These are phyloP conservation scores for Chenopodium berlandieri DNA, from an alignment of 148 eudicot genomes.

Conservation along the genomic window DNA sequence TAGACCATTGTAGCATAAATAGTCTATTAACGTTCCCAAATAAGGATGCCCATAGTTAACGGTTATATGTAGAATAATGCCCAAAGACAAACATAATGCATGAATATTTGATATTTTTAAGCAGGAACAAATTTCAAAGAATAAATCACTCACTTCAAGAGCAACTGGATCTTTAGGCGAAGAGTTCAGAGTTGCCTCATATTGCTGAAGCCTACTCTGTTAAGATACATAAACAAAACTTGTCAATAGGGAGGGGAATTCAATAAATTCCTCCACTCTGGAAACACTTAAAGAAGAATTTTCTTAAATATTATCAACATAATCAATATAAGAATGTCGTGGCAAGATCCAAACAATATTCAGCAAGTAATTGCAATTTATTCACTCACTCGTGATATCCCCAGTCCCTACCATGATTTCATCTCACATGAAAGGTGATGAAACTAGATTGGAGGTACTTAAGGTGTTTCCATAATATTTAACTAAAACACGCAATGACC, in stretches of 20 bases:
- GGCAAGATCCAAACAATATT: neutral
- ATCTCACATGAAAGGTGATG: neutral
- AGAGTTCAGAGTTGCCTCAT: conserved; percentile 52
- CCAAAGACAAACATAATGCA: neutral
- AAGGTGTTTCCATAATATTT: neutral
- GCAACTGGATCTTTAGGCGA: conserved; percentile 73
- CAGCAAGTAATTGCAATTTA: neutral
- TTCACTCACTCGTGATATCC: neutral
- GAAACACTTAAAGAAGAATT: neutral
- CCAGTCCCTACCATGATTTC: neutral
- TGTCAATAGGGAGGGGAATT: conserved; percentile 18
- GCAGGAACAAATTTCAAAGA: neutral
- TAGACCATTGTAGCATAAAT: neutral
- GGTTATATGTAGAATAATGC: neutral
- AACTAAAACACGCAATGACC: neutral
- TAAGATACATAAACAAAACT: conserved; percentile 27
- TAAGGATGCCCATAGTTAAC: neutral
- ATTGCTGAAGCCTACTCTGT: conserved; percentile 79
- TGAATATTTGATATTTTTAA: neutral
- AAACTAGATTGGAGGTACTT: neutral
- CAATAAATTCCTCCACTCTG: neutral
- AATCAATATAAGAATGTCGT: neutral
- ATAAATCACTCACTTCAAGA: conserved; percentile 68
- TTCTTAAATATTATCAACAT: neutral
- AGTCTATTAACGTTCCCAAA: neutral